Evolutionary conservation across 768 basidiomycete genomes (phyloP).

Genomic region (Lactarius evosmus): DNA sequence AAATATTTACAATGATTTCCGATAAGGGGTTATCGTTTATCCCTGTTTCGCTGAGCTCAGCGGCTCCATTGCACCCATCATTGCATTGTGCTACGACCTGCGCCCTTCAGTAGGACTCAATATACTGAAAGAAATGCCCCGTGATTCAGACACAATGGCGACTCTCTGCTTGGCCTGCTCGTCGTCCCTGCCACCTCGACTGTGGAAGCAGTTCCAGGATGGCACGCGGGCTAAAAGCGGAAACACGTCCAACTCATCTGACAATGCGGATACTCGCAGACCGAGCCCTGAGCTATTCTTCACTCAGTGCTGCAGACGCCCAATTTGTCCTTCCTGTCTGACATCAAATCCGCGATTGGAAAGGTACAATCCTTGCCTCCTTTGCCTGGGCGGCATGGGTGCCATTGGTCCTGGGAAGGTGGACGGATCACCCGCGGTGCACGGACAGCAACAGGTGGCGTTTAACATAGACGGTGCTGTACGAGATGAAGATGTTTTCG

Average conservation of each 20-base stretch:
- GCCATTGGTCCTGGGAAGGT: slow-evolving; percentile 34
- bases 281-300: slow-evolving; percentile 37
- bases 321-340: slow-evolving; percentile 63
- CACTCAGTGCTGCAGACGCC: slow-evolving; percentile 61
- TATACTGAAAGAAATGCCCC: slow-evolving; percentile 3
- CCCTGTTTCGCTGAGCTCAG: no score
- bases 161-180: slow-evolving; percentile 60
- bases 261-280: not conserved
- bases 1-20: no score
- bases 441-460: slow-evolving; percentile 14
- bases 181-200: slow-evolving; percentile 49
- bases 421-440: not conserved
- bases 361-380: slow-evolving; percentile 69
- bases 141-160: not conserved
- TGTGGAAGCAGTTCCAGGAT: slow-evolving; percentile 12
- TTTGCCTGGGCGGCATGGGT: slow-evolving; percentile 58
- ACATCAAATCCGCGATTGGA: slow-evolving; percentile 57
- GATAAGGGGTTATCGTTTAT: no score
- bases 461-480: slow-evolving; percentile 52
- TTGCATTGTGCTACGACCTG: no score
- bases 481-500: slow-evolving; percentile 60
- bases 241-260: not conserved
- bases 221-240: not conserved
- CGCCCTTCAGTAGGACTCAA: not conserved
- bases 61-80: no score